Evolutionary conservation across 2,329 filamentous ascomycete genomes (phyloP).

Genomic region (Pestalotiopsis sp.): DNA sequence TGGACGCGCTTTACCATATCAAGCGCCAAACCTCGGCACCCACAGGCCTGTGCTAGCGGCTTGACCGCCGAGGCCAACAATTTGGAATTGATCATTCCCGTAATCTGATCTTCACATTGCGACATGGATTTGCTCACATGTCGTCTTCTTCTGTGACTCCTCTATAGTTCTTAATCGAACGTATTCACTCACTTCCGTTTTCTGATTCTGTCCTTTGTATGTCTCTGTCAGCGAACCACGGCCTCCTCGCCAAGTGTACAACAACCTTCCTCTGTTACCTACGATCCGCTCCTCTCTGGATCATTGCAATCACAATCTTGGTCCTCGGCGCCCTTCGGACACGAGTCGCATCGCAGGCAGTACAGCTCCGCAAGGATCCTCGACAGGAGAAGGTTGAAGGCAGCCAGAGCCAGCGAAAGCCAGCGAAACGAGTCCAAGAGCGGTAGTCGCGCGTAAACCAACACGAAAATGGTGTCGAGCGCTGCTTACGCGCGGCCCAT

Average conservation of each 20-base stretch:
- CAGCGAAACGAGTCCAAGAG: background rate
- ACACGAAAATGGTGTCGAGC: slow-evolving; percentile 28
- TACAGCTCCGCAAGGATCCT: slow-evolving; percentile 10
- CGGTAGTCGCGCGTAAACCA: background rate
- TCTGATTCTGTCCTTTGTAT: slow-evolving; percentile 19
- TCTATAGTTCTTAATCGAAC: background rate
- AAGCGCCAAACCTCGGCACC: background rate
- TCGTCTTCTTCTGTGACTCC: background rate
- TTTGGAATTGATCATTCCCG: background rate
- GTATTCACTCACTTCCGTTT: too few species aligned
- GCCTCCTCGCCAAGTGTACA: slow-evolving; percentile 43
- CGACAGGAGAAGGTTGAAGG: background rate
- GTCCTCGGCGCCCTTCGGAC: slow-evolving; percentile 36
- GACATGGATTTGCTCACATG: background rate
- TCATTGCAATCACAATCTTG: slow-evolving; percentile 39
- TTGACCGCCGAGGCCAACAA: background rate
- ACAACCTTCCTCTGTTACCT: slow-evolving; percentile 43
- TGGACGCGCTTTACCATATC: background rate
- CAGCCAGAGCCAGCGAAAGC: background rate
- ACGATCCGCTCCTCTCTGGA: slow-evolving; percentile 44
- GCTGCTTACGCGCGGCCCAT: slow-evolving; percentile 22
- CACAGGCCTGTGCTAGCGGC: background rate
- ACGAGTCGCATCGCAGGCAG: slow-evolving; percentile 20
- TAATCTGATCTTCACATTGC: background rate
- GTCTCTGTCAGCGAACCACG: slow-evolving; percentile 25